These are phyloP conservation scores for Domatiomyces catenatus DNA, from an alignment of 2,329 filamentous ascomycete species.

Conservation along the genomic window DNA sequence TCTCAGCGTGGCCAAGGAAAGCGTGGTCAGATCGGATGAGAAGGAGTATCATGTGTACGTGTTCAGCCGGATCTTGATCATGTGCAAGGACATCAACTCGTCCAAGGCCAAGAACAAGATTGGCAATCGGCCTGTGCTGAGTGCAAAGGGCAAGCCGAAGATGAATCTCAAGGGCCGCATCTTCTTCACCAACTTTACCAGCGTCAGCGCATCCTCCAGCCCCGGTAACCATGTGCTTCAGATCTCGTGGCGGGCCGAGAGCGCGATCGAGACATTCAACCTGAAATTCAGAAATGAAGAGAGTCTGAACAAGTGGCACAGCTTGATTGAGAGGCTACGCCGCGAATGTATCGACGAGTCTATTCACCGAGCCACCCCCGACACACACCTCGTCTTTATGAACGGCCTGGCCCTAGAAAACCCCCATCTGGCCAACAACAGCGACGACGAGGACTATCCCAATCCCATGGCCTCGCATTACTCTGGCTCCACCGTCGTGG, in stretches of 20 bases:
- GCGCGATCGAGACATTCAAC: constrained; percentile 89
- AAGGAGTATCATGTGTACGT: constrained; percentile 88
- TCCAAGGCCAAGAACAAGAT: constrained; percentile 61
- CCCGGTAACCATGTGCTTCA: constrained; percentile 88
- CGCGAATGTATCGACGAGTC: constrained; percentile 31
- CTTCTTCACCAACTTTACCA: constrained; percentile 97
- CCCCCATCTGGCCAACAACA: constrained; percentile 53
- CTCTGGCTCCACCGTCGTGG: constrained; percentile 16
- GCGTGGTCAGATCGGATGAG: constrained; percentile 20
- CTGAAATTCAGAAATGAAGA: constrained; percentile 90
- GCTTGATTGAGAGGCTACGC: constrained; percentile 61
- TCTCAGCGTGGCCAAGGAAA: constrained; percentile 73
- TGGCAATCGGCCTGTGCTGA: constrained; percentile 53
- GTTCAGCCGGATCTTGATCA: constrained; percentile 86
- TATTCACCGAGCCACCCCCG: constrained; percentile 37
- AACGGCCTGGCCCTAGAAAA: constrained; percentile 59
- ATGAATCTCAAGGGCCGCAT: constrained; percentile 92
- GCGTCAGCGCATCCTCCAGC: constrained; percentile 74
- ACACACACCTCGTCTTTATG: constrained; percentile 69
- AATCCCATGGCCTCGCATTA: constrained; percentile 4
- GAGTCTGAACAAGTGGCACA: constrained; percentile 81
- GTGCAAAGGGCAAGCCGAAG: constrained; percentile 55
- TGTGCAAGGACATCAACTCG: constrained; percentile 85
- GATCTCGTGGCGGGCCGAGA: constrained; percentile 97
- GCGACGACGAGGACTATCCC: constrained; percentile 35